phyloP scores from a whole-genome alignment of 169 alveolate species.

The Cryptosporidium felis region DNA sequence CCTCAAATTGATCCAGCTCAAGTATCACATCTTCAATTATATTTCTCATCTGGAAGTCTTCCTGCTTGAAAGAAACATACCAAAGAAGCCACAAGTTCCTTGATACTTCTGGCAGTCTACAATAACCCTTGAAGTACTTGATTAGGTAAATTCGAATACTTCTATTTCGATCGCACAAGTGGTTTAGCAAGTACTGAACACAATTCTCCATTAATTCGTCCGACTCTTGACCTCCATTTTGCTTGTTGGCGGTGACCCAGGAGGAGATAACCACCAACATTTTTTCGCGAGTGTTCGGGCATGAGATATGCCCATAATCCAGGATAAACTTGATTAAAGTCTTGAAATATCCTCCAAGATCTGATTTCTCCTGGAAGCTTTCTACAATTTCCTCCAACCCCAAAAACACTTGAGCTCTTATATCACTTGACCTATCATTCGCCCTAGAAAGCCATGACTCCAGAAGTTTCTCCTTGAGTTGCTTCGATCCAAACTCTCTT shows the following conservation, averaged over 20 bases:
- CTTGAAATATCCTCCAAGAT: background rate
- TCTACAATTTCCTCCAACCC: background rate
- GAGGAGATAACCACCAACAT: background rate
- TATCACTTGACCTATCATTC: conserved; percentile 1
- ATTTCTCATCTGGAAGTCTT: background rate
- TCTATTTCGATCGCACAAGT: conserved; percentile 37
- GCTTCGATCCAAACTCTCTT: background rate
- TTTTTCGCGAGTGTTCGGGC: conserved; percentile 22
- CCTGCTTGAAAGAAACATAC: conserved; percentile 40
- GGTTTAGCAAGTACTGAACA: background rate
- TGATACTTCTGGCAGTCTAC: background rate
- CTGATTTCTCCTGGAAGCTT: background rate
- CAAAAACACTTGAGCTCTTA: background rate
- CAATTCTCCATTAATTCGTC: background rate
- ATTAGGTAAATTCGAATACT: background rate
- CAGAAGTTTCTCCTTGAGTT: background rate
- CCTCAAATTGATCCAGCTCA: conserved; percentile 18
- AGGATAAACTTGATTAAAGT: background rate
- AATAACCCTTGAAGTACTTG: background rate
- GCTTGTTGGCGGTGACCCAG: background rate
- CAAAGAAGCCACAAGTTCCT: conserved; percentile 25
- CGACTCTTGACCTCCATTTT: background rate
- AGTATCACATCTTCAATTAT: conserved; percentile 27
- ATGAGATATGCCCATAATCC: background rate
- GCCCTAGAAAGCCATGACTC: conserved; percentile 20